phyloP scores from a whole-genome alignment of 257 asterid genomes.

The Salvia rosmarinus region DNA sequence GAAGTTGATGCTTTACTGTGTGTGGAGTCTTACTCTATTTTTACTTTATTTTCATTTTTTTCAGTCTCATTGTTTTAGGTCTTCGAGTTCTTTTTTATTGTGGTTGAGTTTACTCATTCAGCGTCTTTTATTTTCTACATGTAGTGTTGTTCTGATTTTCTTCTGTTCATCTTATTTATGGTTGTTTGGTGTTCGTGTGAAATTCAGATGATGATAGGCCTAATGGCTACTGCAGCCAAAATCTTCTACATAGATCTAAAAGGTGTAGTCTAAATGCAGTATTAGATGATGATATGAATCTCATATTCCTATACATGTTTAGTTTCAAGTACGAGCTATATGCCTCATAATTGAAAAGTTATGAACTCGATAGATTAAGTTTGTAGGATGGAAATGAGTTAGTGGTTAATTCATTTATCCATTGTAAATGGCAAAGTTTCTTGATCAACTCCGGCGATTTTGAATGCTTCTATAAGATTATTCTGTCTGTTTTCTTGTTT shows the following conservation, averaged over 20 bases:
- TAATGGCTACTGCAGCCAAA: neutral
- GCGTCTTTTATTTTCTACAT: neutral
- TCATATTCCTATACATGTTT: neutral
- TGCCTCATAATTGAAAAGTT: neutral
- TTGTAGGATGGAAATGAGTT: neutral
- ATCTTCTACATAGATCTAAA: neutral
- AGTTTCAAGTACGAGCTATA: neutral
- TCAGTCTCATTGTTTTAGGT: neutral
- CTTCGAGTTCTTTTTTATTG: neutral
- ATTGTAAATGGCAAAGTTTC: neutral
- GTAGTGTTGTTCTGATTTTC: neutral
- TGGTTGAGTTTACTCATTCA: neutral
- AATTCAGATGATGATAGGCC: neutral
- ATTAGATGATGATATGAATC: neutral
- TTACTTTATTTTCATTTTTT: neutral
- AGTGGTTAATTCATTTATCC: neutral
- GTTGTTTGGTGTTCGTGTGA: neutral
- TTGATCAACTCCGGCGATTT: neutral
- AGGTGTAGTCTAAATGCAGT: neutral
- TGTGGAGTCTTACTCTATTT: neutral
- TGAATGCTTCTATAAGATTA: neutral
- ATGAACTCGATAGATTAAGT: neutral
- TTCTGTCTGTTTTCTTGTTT: neutral
- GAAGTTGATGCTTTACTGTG: slow-evolving; percentile 17
- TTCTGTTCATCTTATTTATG: slow-evolving; percentile 6